A percentile compares a stretch with the other conserved stretches of the same genome.
These are phyloP conservation scores for Fagus crenata DNA, from an alignment of 306 rosid genomes.

Conservation along the genomic window DNA sequence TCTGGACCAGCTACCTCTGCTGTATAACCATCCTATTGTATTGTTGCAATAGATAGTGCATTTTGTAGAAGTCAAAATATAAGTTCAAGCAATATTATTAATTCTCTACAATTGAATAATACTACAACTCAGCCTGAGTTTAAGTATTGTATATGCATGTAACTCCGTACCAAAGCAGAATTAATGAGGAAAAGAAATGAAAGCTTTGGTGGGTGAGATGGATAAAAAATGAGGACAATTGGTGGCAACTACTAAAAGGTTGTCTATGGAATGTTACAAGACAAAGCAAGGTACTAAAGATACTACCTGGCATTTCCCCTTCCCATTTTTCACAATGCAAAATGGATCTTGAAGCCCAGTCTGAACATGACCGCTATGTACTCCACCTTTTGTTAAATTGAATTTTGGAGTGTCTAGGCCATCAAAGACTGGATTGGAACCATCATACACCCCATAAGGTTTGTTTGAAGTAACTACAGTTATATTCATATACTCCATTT, in stretches of 20 bases:
- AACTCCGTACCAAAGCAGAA: too few species aligned
- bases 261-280: neutral
- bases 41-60: conserved; percentile 20
- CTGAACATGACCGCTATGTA: conserved; percentile 89
- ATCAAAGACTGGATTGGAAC: conserved; percentile 80
- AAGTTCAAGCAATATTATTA: neutral
- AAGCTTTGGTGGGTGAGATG: too few species aligned
- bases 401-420: conserved; percentile 60
- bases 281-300: neutral
- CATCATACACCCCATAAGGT: conserved; percentile 78
- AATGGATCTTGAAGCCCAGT: conserved; percentile 74
- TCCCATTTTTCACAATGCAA: conserved; percentile 66
- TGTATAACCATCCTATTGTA: conserved; percentile 86
- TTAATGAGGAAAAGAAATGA: too few species aligned
- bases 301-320: conserved; percentile 76
- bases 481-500: conserved; percentile 81
- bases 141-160: neutral
- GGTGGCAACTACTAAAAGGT: too few species aligned
- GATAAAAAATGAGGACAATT: too few species aligned
- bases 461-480: conserved; percentile 82
- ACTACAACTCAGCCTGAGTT: too few species aligned
- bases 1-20: conserved; percentile 54
- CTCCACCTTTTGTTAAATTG: conserved; percentile 57
- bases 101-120: neutral
- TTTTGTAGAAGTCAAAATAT: neutral